A percentile compares a stretch with the other conserved stretches of the same genome.
Conservation (phyloP, 2,329 filamentous ascomycete genomes). For the Tolypocladium nubicola region DNA sequence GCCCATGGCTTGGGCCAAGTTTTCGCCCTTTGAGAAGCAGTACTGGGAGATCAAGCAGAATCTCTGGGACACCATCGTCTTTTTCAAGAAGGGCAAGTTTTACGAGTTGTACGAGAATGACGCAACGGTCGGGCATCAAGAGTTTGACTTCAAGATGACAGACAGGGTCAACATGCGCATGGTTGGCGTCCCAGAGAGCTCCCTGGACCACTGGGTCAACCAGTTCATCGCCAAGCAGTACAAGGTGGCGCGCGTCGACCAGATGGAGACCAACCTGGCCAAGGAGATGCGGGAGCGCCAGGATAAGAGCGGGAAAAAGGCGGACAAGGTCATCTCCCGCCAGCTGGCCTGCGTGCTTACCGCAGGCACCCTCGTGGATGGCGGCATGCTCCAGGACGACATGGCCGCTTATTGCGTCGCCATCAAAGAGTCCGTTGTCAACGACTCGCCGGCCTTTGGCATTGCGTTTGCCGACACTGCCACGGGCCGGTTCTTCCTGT, state of each 20-base stretch:
- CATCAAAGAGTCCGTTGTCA: conserved; percentile 71
- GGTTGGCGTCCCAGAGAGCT: conserved; percentile 95
- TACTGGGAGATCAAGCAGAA: conserved; percentile 99
- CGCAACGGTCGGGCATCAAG: conserved; percentile 87
- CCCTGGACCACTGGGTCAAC: conserved; percentile 92
- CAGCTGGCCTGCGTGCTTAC: conserved; percentile 89
- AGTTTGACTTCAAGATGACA: conserved; percentile 95
- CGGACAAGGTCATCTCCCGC: conserved; percentile 86
- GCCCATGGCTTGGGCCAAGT: conserved; percentile 65
- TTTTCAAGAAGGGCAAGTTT: conserved; percentile 99
- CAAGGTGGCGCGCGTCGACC: conserved; percentile 94
- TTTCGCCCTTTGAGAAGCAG: conserved; percentile 93
- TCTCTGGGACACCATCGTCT: conserved; percentile 93
- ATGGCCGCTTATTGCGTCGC: conserved; percentile 95
- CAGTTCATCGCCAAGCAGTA: conserved; percentile 97
- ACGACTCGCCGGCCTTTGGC: conserved; percentile 75
- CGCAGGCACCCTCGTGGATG: conserved; percentile 85
- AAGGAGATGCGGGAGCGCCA: conserved; percentile 98
- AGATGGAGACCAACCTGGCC: conserved; percentile 88
- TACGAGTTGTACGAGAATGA: conserved; percentile 98
- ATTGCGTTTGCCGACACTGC: conserved; percentile 92
- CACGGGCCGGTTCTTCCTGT: conserved; percentile 89
- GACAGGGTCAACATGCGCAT: conserved; percentile 99
- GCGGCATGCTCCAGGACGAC: conserved; percentile 93
- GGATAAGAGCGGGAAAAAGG: conserved; percentile 53